Percentiles rank a stretch among this genome's conserved stretches.
Evolutionary conservation across 2,329 filamentous ascomycete genomes (phyloP).

Genomic region (Cordyceps cicadae): DNA sequence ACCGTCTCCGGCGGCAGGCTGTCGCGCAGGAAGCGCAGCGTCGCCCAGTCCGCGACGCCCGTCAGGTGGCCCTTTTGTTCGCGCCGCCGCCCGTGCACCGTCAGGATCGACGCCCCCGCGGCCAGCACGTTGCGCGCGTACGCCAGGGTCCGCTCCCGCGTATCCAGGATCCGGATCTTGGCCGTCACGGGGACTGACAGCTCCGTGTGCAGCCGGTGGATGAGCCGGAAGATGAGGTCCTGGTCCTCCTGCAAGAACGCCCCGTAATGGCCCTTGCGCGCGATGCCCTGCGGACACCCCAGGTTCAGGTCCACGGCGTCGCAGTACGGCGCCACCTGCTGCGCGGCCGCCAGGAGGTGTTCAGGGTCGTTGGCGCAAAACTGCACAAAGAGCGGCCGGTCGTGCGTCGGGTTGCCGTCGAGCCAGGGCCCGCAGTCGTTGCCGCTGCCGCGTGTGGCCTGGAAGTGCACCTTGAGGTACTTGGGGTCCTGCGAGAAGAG

Average conservation of each 20-base stretch:
- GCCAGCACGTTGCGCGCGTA: slow-evolving; percentile 83
- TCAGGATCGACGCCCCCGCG: slow-evolving; percentile 86
- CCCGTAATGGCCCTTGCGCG: slow-evolving; percentile 81
- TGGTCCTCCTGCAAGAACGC: slow-evolving; percentile 93
- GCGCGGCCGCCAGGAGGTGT: slow-evolving; percentile 71
- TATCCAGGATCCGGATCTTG: slow-evolving; percentile 87
- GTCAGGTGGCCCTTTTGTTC: slow-evolving; percentile 97
- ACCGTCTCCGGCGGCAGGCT: slow-evolving; percentile 80
- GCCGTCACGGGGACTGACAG: slow-evolving; percentile 82
- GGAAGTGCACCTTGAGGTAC: slow-evolving; percentile 75
- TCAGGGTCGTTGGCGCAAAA: slow-evolving; percentile 88
- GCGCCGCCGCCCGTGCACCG: slow-evolving; percentile 78
- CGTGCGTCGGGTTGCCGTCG: slow-evolving; percentile 77
- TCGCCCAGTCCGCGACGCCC: slow-evolving; percentile 84
- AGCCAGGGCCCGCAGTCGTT: slow-evolving; percentile 46
- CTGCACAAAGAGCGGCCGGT: slow-evolving; percentile 89
- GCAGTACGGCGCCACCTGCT: slow-evolving; percentile 73
- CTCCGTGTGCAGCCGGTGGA: slow-evolving; percentile 71
- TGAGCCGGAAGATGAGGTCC: slow-evolving; percentile 70
- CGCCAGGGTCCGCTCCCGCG: slow-evolving; percentile 72
- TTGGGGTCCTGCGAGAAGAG: slow-evolving; percentile 70
- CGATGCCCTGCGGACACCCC: slow-evolving; percentile 94
- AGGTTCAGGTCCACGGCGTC: slow-evolving; percentile 94
- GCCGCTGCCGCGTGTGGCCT: slow-evolving; percentile 44
- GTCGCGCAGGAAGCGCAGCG: slow-evolving; percentile 73